These are phyloP conservation scores for Sarcodon aspratus DNA, from an alignment of 768 basidiomycete genomes.

Conservation along the genomic window DNA sequence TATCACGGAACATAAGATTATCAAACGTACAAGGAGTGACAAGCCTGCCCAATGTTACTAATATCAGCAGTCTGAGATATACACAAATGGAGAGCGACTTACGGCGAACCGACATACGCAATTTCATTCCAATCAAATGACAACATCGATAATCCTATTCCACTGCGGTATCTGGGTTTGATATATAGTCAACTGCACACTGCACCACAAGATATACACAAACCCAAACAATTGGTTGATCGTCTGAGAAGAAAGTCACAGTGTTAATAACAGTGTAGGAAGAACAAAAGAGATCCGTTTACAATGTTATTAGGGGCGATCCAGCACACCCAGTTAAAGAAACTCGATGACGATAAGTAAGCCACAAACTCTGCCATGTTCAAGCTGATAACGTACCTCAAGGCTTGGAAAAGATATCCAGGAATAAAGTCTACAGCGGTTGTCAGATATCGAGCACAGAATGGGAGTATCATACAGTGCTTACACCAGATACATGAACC, in stretches of 20 bases:
- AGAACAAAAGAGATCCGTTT: constrained; percentile 1
- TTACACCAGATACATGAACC: constrained; percentile 31
- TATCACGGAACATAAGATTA: constrained; percentile 13
- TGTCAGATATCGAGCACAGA: not conserved
- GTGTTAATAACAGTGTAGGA: not conserved
- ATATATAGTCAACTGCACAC: not conserved
- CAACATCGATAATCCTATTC: constrained; percentile 46
- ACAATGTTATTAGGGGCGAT: constrained; percentile 28
- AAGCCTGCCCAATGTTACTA: constrained; percentile 6
- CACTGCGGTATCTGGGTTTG: constrained; percentile 13
- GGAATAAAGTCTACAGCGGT: constrained; percentile 38
- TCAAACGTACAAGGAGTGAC: constrained; percentile 47
- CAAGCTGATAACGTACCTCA: constrained; percentile 26
- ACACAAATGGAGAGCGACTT: constrained; percentile 12
- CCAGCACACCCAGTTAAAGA: constrained; percentile 44
- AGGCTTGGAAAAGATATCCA: constrained; percentile 43
- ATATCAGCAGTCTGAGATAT: constrained; percentile 1
- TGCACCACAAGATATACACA: constrained; percentile 14
- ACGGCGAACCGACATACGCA: constrained; percentile 58
- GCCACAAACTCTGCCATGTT: not conserved
- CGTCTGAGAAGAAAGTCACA: constrained; percentile 8
- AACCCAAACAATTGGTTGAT: constrained; percentile 49
- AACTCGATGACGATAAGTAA: constrained; percentile 14
- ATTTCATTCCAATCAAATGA: constrained; percentile 79
- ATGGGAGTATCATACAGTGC: constrained; percentile 6